phyloP scores from a whole-genome alignment of 169 alveolate genomes.

The Pseudocohnilembus persalinus region DNA sequence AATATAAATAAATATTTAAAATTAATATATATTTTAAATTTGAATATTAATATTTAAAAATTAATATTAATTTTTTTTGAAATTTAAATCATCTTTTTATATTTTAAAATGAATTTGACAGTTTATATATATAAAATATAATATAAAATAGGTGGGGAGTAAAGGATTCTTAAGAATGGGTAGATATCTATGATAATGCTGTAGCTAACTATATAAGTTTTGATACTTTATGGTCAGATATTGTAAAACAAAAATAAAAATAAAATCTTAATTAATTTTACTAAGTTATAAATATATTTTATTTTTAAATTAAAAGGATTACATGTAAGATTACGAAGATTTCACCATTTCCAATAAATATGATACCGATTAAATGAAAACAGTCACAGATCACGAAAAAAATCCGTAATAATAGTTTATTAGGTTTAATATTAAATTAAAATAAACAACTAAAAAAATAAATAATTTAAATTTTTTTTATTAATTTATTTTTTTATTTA shows the following conservation, averaged over 20 bases:
- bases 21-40: too few species aligned
- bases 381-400: not conserved
- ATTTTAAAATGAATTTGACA: too few species aligned
- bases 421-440: too few species aligned
- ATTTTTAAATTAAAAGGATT: slow-evolving; percentile 18
- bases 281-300: not conserved
- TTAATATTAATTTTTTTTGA: too few species aligned
- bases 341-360: slow-evolving; percentile 53
- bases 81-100: too few species aligned
- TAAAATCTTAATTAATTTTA: too few species aligned
- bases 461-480: too few species aligned
- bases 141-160: slow-evolving; percentile 82
- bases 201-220: slow-evolving; percentile 62
- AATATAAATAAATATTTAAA: too few species aligned
- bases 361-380: slow-evolving; percentile 18
- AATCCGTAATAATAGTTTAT: not conserved
- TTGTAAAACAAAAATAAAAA: slow-evolving; percentile 48
- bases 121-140: too few species aligned
- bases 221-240: slow-evolving; percentile 87
- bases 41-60: too few species aligned
- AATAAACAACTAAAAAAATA: not conserved
- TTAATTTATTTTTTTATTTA: too few species aligned
- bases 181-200: slow-evolving; percentile 54
- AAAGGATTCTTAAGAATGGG: slow-evolving; percentile 34
- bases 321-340: slow-evolving; percentile 71